Evolutionary conservation across 257 asterid genomes (phyloP).

Genomic region (Solanum sitiens): DNA sequence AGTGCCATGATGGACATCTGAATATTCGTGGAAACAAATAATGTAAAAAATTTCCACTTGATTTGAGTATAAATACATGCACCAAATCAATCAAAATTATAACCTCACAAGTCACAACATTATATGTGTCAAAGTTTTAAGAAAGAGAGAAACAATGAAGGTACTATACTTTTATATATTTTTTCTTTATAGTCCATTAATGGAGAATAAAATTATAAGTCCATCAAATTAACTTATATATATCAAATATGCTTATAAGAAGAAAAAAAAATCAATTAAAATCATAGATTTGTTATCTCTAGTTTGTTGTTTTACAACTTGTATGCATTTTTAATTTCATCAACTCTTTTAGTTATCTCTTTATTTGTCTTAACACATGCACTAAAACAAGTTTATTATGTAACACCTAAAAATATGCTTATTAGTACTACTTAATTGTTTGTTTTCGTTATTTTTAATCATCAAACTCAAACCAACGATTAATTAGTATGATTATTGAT

Average conservation of each 20-base stretch:
- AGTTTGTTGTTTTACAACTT: background rate
- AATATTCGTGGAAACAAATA: background rate
- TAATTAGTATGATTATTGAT: background rate
- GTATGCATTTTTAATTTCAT: background rate
- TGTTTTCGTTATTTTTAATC: too few relatives aligned
- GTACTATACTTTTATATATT: background rate
- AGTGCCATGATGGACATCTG: background rate
- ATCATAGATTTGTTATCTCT: background rate
- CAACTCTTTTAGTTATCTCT: background rate
- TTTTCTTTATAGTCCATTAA: background rate
- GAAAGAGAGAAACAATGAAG: background rate
- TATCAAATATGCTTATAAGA: too few relatives aligned
- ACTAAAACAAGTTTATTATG: too few relatives aligned
- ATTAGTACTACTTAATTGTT: too few relatives aligned
- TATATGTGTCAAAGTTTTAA: background rate
- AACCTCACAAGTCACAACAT: background rate
- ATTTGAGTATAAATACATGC: background rate
- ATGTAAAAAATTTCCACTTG: background rate
- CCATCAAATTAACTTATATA: too few relatives aligned
- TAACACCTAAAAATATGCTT: too few relatives aligned
- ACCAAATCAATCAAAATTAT: background rate
- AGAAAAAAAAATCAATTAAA: too few relatives aligned
- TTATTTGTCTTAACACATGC: too few relatives aligned
- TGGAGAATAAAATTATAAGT: background rate
- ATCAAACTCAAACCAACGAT: too few relatives aligned